A percentile compares a stretch with the other conserved stretches of the same genome.
phyloP scores from a whole-genome alignment of 2,329 filamentous ascomycete genomes.

The Aspergillus sp. region DNA sequence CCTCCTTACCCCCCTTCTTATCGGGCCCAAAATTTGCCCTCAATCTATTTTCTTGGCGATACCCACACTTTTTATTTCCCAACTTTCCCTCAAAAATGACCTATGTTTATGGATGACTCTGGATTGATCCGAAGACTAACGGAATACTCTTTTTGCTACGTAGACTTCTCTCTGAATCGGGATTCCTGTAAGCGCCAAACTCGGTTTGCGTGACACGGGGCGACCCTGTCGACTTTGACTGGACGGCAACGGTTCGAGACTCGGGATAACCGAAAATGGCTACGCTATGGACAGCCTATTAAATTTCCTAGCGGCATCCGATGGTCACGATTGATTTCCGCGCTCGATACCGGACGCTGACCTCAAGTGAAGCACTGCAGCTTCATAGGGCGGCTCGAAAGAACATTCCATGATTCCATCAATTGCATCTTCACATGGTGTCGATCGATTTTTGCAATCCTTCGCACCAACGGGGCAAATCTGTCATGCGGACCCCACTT shows the following conservation, averaged over 20 bases:
- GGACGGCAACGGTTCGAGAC: conserved; percentile 3
- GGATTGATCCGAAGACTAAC: conserved; percentile 33
- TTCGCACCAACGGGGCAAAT: neutral
- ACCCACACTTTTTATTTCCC: conserved; percentile 26
- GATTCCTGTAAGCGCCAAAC: conserved; percentile 42
- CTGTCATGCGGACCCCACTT: neutral
- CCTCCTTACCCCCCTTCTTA: neutral
- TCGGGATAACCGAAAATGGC: conserved; percentile 7
- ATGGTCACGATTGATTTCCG: neutral
- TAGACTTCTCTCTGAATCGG: conserved; percentile 51
- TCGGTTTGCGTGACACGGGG: conserved; percentile 12
- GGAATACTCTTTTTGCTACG: conserved; percentile 28
- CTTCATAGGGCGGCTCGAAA: conserved; percentile 8
- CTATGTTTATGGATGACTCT: conserved; percentile 10
- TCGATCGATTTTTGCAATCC: conserved; percentile 1
- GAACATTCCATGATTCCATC: conserved; percentile 5
- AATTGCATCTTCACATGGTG: too few species aligned
- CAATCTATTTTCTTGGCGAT: conserved; percentile 26
- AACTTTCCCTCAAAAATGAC: conserved; percentile 13
- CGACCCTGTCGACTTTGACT: conserved; percentile 7
- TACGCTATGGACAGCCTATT: conserved; percentile 5
- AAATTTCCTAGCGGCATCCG: neutral
- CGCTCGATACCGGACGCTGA: neutral
- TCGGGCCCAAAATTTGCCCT: conserved; percentile 1
- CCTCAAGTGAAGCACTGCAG: conserved; percentile 3